These are phyloP conservation scores for Chalaropsis thielavioides DNA, from an alignment of 2,329 filamentous ascomycete species.

Conservation along the genomic window DNA sequence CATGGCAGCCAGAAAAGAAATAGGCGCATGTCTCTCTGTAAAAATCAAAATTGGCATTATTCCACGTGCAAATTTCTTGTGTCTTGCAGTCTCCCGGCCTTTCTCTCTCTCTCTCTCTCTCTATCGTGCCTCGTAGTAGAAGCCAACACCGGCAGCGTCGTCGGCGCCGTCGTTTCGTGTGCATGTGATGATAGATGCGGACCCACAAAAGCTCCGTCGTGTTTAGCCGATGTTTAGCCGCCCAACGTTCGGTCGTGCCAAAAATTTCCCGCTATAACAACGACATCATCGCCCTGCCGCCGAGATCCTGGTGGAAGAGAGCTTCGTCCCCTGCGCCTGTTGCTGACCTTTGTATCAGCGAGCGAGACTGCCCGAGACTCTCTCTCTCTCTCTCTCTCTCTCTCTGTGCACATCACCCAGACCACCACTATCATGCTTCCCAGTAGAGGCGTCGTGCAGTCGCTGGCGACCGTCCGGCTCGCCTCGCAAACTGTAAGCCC, in stretches of 20 bases:
- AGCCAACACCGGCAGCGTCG: too few relatives aligned
- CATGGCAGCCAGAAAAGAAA: background rate
- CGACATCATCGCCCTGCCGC: slow-evolving; percentile 10
- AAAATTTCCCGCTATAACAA: slow-evolving; percentile 18
- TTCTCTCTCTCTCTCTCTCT: too few relatives aligned
- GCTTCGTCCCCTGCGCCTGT: slow-evolving; percentile 18
- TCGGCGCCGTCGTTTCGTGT: too few relatives aligned
- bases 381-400: too few relatives aligned
- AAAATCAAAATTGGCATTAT: background rate
- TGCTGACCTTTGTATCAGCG: background rate
- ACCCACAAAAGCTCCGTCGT: background rate
- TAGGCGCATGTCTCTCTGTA: background rate
- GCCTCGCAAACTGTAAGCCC: slow-evolving; percentile 23
- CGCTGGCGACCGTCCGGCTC: slow-evolving; percentile 26
- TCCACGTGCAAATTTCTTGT: background rate
- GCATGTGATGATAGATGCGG: background rate
- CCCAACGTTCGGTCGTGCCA: slow-evolving; percentile 12
- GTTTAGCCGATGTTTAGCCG: slow-evolving; percentile 18
- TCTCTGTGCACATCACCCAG: background rate
- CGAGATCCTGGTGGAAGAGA: slow-evolving; percentile 19
- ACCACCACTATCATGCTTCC: slow-evolving; percentile 29
- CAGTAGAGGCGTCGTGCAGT: slow-evolving; percentile 31
- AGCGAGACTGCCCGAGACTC: slow-evolving; percentile 9
- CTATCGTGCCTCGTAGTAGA: too few relatives aligned
- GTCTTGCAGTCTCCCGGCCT: too few relatives aligned